Evolutionary conservation across 352 stramenopile species (phyloP).

Genomic region (Globisporangium takayamanum): DNA sequence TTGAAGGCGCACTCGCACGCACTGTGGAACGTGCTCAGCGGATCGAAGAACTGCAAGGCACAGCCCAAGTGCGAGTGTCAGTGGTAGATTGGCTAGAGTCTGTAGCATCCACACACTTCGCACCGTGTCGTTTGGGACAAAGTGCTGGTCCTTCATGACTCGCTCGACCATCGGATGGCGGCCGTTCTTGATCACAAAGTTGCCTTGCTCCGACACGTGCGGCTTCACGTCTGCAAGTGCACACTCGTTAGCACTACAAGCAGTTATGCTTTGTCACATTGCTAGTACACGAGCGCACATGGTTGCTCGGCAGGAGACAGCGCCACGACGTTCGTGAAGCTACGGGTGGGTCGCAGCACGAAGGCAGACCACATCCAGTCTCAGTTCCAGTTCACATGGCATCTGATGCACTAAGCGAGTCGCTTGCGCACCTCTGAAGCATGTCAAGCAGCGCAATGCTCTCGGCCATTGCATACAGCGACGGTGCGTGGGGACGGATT

Average conservation of each 20-base stretch:
- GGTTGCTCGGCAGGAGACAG: constrained; percentile 62
- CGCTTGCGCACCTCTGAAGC: constrained; percentile 62
- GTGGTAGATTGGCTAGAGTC: not conserved
- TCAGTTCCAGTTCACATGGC: not conserved
- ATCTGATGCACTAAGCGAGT: not conserved
- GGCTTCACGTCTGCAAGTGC: constrained; percentile 52
- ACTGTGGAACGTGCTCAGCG: constrained; percentile 70
- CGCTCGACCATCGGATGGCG: constrained; percentile 74
- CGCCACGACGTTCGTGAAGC: constrained; percentile 86
- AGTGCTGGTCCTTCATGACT: constrained; percentile 55
- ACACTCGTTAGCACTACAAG: not conserved
- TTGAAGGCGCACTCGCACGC: constrained; percentile 8
- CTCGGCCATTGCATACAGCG: constrained; percentile 85
- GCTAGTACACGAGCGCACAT: constrained; percentile 31
- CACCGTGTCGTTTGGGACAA: constrained; percentile 85
- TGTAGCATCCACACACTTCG: not conserved
- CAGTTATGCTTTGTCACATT: not conserved
- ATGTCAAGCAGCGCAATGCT: constrained; percentile 90
- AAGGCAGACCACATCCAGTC: not conserved
- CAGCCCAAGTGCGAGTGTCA: not conserved
- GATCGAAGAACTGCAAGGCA: constrained; percentile 52
- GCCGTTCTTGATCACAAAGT: constrained; percentile 76
- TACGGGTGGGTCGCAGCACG: constrained; percentile 10
- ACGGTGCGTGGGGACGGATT: constrained; percentile 61
- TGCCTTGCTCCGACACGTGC: constrained; percentile 54